phyloP scores from a whole-genome alignment of 208 protist species.

The Leptomonas seymouri region DNA sequence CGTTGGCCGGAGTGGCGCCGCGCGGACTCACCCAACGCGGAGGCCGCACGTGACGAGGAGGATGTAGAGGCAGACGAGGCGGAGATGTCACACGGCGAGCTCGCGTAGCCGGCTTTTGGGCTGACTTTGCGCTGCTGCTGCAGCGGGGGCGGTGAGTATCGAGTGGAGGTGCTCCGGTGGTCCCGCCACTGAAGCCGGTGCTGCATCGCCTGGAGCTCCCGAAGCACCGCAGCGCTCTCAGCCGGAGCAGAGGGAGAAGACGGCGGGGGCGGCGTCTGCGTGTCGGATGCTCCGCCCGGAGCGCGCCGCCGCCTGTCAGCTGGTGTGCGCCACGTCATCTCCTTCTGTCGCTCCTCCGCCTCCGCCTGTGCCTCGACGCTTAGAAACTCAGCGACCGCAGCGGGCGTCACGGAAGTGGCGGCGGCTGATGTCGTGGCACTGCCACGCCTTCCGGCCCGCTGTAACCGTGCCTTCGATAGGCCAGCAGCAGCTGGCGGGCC shows the following conservation, averaged over 20 bases:
- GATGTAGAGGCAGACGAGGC: slow-evolving; percentile 3
- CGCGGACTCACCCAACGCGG: neutral
- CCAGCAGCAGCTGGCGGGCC: no score
- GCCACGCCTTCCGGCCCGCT: no score
- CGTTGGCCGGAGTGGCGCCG: neutral
- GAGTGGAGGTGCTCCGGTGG: neutral
- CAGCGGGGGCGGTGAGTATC: neutral
- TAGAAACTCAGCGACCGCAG: slow-evolving; percentile 18
- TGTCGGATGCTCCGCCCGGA: no score
- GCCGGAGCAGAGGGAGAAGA: neutral
- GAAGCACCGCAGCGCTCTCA: slow-evolving; percentile 29
- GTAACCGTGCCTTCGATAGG: no score
- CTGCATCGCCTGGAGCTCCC: slow-evolving; percentile 23
- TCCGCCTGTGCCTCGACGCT: slow-evolving; percentile 15
- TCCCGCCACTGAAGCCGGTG: slow-evolving; percentile 7
- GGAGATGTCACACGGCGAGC: slow-evolving; percentile 28
- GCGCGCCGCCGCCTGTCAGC: neutral
- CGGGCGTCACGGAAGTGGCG: slow-evolving; percentile 1
- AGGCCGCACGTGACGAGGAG: neutral
- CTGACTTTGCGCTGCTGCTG: slow-evolving; percentile 11
- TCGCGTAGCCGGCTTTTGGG: slow-evolving; percentile 1
- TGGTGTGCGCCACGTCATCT: no score
- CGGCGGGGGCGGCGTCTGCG: no score
- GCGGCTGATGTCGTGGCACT: no score
- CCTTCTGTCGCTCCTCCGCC: neutral